Base-by-base conservation (phyloP, 2,329 filamentous ascomycete species). In the Alternaria triticina region DNA sequence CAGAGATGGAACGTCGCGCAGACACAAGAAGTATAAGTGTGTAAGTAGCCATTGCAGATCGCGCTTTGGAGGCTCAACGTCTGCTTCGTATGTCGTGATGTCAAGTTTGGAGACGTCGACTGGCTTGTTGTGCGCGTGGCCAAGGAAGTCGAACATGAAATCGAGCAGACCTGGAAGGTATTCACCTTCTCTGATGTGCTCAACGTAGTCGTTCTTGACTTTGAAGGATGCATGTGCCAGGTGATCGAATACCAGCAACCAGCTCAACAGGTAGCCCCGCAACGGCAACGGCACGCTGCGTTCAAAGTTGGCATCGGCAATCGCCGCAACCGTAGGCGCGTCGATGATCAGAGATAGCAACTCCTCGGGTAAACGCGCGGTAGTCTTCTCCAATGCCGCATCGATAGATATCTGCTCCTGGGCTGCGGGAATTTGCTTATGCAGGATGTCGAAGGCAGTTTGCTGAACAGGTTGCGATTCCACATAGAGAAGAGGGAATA, bases 201-300 rank as follows among this genome's bases (percentile, higher is more conserved):
- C 88, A 0, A 89, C 87, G 73, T 97, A 98, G 72, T 94, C 90
- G 62, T 88, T 88, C 70, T 93, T 91, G 15, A 98, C 89, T 71
- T 93, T 93, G 78, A 92, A 90, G 0, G 94, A 93, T 12, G 94
- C 89, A 20, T 89, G 88, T 17, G 85, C 83, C 75, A 95, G 96
- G 47, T 95, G 90, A 70, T 97, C 93, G 75, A 97, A 98, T 0
- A 97, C 86, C 1, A 98, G 84, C 67, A 92, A 88, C 96, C 96
- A 99, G 11, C 93, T 91, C 27, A 97, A 84, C 3, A 99, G 85
- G 74, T 97, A 99, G 10, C 90, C 89, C 56, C 93, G 88, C 51
- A 97, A 84, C 0, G 87, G 76, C 1, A 88, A 82, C 11, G 93
- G 93, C 71, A 94, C 91, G 33, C 77, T 82, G 15, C 87, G 84